Evolutionary conservation across 495 filamentous ascomycete genomes (phyloP), one percentile per base, ranked within the genome.

Genomic region (Penicillium simplicissimum): DNA sequence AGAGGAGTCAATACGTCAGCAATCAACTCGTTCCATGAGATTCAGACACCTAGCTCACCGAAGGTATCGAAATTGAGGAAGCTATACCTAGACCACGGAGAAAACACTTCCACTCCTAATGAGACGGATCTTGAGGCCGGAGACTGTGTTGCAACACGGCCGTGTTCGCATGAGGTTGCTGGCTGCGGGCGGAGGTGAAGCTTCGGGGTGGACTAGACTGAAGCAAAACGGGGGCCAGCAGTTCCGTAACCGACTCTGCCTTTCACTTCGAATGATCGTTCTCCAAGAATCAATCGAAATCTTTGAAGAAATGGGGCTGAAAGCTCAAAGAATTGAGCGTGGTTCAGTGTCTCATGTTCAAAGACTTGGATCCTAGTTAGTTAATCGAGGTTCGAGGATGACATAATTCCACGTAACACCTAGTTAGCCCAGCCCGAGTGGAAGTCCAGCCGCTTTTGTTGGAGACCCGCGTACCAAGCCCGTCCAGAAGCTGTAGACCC

Each of bases 321-420:
- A 8, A 49, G 21, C 21, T 49, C 45, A 49, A 49, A 49, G 45
- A 31, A 23, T 4, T 21, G 45, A 49, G 13, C 13, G 19, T 49
- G 21, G 21, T 9, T 8, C n/a, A 19, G 19, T 21, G 34, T 13
- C 33, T 13, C 31, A 14, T 14, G 33, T 9, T 36, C 51, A 37
- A 37, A 28, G 51, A n/a, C 51, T 53, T 19, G 33, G 31, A 3
- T 35, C 51, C n/a, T n/a, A n/a, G n/a, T n/a, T n/a, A n/a, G n/a
- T 21, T 10, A n/a, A 37, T 52, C 40, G 58, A 64, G n/a, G 43
- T 62, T 59, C 60, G 75, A 79, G 62, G 76, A 79, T 79, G 76
- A 79, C 76, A 78, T 78, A 78, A 79, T 76, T 72, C 61, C 67
- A 70, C 66, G 71, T 71, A 72, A 74, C n/a, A n/a, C n/a, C n/a